These are phyloP conservation scores for Trichoderma endophyticum DNA, from an alignment of 2,329 filamentous ascomycete species.

Conservation along the genomic window DNA sequence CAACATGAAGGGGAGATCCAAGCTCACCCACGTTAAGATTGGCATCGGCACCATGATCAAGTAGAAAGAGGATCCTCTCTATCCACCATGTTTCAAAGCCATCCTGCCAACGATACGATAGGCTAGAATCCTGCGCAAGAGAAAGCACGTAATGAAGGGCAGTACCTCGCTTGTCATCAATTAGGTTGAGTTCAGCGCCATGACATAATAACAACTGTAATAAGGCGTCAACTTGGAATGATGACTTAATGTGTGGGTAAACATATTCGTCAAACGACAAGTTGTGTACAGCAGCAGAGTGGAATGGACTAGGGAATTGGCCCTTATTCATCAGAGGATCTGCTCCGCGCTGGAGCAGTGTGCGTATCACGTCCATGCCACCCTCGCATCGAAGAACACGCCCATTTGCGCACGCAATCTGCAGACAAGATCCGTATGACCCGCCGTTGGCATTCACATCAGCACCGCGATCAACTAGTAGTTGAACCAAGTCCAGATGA, in stretches of 20 bases:
- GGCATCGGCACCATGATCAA: constrained; percentile 4
- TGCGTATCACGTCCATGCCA: not conserved
- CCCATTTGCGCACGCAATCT: not conserved
- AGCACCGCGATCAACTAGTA: not conserved
- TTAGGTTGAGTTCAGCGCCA: not conserved
- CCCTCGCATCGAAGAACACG: not conserved
- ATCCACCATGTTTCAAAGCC: not conserved
- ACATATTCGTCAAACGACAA: not conserved
- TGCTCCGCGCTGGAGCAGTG: not conserved
- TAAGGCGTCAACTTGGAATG: not conserved
- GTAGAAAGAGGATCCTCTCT: not conserved
- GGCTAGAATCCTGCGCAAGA: not conserved
- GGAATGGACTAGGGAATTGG: not conserved
- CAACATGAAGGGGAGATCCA: constrained; percentile 20
- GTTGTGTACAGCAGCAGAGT: not conserved
- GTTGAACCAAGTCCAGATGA: not conserved
- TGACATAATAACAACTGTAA: not conserved
- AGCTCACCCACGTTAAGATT: not conserved
- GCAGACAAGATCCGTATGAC: not conserved
- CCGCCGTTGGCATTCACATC: not conserved
- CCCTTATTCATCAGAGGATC: not conserved
- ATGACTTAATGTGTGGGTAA: not conserved
- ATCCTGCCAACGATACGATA: not conserved
- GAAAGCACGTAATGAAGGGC: not conserved
- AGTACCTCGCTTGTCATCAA: not conserved